These are phyloP conservation scores for Colletotrichum siamense DNA, from an alignment of 2,329 filamentous ascomycete species.

Conservation along the genomic window DNA sequence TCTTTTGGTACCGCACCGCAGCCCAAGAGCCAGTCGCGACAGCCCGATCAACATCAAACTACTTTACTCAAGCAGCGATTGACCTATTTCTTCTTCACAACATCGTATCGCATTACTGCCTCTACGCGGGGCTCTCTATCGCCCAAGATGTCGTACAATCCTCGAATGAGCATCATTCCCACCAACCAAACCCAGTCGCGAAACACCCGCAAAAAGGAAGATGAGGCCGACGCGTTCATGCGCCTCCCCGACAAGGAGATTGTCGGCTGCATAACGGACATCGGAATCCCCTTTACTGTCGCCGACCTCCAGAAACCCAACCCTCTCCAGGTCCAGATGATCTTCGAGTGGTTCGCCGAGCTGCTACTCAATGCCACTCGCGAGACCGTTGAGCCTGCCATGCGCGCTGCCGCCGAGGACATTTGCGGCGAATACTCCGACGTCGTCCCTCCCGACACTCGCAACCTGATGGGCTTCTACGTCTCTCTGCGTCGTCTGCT, in stretches of 20 bases:
- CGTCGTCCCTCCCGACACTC: conserved; percentile 83
- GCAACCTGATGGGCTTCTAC: conserved; percentile 96
- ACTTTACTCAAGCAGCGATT: not conserved
- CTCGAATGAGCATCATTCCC: conserved; percentile 66
- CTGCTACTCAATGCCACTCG: conserved; percentile 92
- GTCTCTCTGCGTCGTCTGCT: conserved; percentile 81
- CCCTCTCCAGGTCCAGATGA: conserved; percentile 91
- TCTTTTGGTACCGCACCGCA: not conserved
- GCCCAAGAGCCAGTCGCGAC: not conserved
- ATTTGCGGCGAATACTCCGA: conserved; percentile 85
- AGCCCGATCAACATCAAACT: not conserved
- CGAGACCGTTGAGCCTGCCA: conserved; percentile 91
- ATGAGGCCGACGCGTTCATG: conserved; percentile 65
- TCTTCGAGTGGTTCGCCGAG: conserved; percentile 98
- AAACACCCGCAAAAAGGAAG: conserved; percentile 60
- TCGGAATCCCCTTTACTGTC: conserved; percentile 87
- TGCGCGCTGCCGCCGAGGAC: conserved; percentile 90
- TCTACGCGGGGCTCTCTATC: not conserved
- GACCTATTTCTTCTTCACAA: not conserved
- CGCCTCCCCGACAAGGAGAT: conserved; percentile 77
- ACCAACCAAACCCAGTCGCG: conserved; percentile 54
- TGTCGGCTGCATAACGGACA: conserved; percentile 95
- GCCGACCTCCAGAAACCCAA: conserved; percentile 94
- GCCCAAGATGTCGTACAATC: conserved; percentile 61
- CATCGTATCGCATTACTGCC: not conserved